Evolutionary conservation across 2,329 filamentous ascomycete species (phyloP).

Genomic region (Ophiostoma piceae): DNA sequence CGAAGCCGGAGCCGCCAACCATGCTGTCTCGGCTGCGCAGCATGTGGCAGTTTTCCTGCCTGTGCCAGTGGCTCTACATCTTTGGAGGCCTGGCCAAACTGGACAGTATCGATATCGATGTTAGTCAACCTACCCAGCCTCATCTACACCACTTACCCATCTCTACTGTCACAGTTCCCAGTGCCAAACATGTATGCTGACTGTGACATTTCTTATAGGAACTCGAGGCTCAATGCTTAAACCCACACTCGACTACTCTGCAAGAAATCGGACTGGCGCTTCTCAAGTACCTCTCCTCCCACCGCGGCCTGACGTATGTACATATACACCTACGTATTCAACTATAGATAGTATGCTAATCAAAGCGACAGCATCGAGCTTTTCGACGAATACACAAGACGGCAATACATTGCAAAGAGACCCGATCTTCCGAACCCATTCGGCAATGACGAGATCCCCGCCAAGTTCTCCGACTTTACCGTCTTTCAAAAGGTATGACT

Average conservation of each 20-base stretch:
- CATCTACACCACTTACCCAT: neutral
- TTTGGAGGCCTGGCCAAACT: constrained; percentile 90
- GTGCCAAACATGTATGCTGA: neutral
- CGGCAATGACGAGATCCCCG: constrained; percentile 66
- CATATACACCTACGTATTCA: neutral
- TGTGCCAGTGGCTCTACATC: constrained; percentile 88
- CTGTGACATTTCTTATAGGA: constrained; percentile 52
- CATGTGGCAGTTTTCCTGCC: constrained; percentile 92
- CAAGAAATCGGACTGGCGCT: constrained; percentile 78
- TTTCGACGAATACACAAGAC: constrained; percentile 88
- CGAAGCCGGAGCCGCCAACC: constrained; percentile 31
- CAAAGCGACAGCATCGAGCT: constrained; percentile 61
- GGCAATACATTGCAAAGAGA: constrained; percentile 80
- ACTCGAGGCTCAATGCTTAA: constrained; percentile 82
- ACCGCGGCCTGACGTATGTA: constrained; percentile 81
- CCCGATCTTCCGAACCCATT: constrained; percentile 72
- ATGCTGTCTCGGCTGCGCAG: constrained; percentile 68
- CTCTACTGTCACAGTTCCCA: neutral
- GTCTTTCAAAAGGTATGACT: constrained; percentile 64
- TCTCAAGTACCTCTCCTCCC: constrained; percentile 88
- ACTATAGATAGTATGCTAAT: neutral
- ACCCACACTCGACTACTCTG: constrained; percentile 67
- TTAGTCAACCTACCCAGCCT: constrained; percentile 38
- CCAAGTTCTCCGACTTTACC: constrained; percentile 75
- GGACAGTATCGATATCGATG: constrained; percentile 83